Evolutionary conservation across 2,329 filamentous ascomycete species (phyloP).

Genomic region (Exophiala xenobiotica): DNA sequence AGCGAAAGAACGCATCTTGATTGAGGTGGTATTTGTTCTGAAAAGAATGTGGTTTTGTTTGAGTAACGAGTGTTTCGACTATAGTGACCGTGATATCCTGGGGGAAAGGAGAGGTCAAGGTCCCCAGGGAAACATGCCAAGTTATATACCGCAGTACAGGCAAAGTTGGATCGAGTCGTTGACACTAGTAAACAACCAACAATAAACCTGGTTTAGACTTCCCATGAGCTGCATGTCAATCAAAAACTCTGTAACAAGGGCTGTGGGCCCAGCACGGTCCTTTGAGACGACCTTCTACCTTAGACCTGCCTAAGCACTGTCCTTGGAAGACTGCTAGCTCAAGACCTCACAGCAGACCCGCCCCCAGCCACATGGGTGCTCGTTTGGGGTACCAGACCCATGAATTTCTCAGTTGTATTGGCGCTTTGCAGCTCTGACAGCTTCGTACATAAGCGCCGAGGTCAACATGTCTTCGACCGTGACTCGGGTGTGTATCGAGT

Average conservation of each 20-base stretch:
- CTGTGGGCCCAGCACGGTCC: background rate
- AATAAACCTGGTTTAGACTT: background rate
- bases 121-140: background rate
- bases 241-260: background rate
- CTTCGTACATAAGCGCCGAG: background rate
- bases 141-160: background rate
- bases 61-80: constrained; percentile 5
- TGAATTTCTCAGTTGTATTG: constrained; percentile 3
- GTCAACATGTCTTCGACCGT: background rate
- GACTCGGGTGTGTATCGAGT: background rate
- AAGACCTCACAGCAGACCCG: constrained; percentile 2
- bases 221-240: background rate
- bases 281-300: no score
- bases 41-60: constrained; percentile 5
- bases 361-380: constrained; percentile 5
- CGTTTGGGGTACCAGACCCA: background rate
- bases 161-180: background rate
- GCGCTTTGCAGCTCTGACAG: background rate
- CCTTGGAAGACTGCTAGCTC: background rate
- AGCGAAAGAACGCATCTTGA: constrained; percentile 24
- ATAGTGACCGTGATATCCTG: background rate
- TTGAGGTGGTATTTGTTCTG: background rate
- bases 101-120: background rate
- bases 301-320: no score
- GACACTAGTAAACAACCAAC: background rate